Conservation (phyloP, 257 asterid species). For the Nicotiana tomentosiformis region DNA sequence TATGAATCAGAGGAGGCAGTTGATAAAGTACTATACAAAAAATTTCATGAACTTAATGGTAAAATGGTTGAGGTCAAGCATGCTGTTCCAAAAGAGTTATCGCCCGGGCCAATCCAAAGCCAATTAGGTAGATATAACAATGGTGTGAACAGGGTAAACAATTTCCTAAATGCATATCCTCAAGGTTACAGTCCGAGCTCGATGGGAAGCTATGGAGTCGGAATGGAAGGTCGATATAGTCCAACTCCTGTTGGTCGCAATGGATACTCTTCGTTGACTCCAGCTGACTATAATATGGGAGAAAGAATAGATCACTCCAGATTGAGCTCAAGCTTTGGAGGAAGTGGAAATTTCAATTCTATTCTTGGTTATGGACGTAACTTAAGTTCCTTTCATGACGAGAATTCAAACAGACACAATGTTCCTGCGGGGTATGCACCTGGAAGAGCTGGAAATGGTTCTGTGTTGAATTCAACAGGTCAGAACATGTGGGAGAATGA, state of each 20-base stretch:
- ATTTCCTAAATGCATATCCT: slow-evolving; percentile 37
- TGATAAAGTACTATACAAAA: slow-evolving; percentile 59
- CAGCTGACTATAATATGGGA: slow-evolving; percentile 40
- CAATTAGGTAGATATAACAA: slow-evolving; percentile 39
- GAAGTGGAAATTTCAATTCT: slow-evolving; percentile 36
- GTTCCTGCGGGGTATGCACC: slow-evolving; percentile 37
- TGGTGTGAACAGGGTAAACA: slow-evolving; percentile 46
- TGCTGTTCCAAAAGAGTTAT: slow-evolving; percentile 76
- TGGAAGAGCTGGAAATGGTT: slow-evolving; percentile 42
- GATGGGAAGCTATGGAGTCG: slow-evolving; percentile 41
- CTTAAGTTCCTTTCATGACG: slow-evolving; percentile 38
- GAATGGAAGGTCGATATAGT: slow-evolving; percentile 58
- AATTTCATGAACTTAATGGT: slow-evolving; percentile 77
- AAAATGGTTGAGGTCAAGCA: slow-evolving; percentile 88
- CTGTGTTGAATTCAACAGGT: slow-evolving; percentile 30
- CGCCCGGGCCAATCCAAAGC: slow-evolving; percentile 61
- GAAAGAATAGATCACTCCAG: slow-evolving; percentile 38
- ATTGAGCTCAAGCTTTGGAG: slow-evolving; percentile 41
- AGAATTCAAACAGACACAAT: slow-evolving; percentile 41
- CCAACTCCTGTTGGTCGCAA: slow-evolving; percentile 49
- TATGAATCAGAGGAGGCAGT: slow-evolving; percentile 82
- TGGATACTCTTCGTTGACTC: slow-evolving; percentile 58
- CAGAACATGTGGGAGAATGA: slow-evolving; percentile 55
- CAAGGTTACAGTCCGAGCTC: slow-evolving; percentile 47
- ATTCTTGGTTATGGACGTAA: slow-evolving; percentile 46